Evolutionary conservation across 305 asterid species (phyloP), one percentile per base, ranked within the genome.

Genomic region (Solanum hybrid): DNA sequence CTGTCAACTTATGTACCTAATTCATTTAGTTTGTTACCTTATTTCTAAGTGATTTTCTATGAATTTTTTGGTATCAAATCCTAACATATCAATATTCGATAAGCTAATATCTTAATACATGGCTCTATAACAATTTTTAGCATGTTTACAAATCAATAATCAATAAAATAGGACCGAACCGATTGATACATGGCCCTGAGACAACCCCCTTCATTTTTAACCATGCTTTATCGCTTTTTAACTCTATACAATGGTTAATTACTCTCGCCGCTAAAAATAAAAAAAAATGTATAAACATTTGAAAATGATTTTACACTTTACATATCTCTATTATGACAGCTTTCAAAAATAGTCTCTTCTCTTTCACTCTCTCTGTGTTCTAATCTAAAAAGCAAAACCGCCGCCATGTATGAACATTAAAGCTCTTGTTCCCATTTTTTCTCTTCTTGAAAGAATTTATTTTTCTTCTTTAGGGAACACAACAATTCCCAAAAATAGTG

Each of bases 341-440:
- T 78, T 92, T 89, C 91, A 93, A 93, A 93, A 93, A 89, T 89
- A 57, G 91, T 91, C 91, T 93, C 92, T 88, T 92, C 89, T 89
- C 89, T 90, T 88, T 42, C 92, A 11, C 18, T 90, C 89, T 80
- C 89, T 82, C 22, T 46, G 80, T 51, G 69, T 88, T 78, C 85
- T 31, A 69, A 61, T 78, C 85, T 83, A 89, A 86, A 85, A 31
- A 90, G 90, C 85, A 77, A 61, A 89, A 83, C 91, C 93, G 93
- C 92, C 94, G 94, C 89, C 92, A 93, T 89, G 94, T 93, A 90
- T 91, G 93, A 93, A 93, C 90, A 89, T 89, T 91, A 92, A 91
- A 78, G 77, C 86, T 92, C 91, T 91, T 89, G 91, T 92, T 80
- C 86, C 88, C 89, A 73, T 89, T 80, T 91, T 40, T 69, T 37